phyloP scores from a whole-genome alignment of 768 basidiomycete genomes.

The Leccinum broughii region DNA sequence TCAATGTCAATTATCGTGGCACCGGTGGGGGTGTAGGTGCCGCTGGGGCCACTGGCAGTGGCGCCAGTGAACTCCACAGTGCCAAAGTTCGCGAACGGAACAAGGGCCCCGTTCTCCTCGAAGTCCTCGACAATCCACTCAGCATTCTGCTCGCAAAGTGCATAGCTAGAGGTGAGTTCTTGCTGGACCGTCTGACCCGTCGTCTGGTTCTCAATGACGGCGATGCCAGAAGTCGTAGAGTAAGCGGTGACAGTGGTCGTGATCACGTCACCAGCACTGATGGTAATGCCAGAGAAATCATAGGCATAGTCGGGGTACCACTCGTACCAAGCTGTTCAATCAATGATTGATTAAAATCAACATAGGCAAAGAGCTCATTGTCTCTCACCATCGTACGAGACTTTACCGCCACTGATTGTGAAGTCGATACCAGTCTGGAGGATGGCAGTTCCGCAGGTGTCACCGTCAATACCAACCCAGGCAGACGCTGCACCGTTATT shows the following conservation, averaged over 20 bases:
- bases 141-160: conserved; percentile 21
- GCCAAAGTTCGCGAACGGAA: conserved; percentile 18
- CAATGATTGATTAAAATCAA: neutral
- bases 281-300: conserved; percentile 5
- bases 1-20: conserved; percentile 16
- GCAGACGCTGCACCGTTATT: conserved; percentile 3
- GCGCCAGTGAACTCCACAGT: conserved; percentile 17
- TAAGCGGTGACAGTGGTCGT: conserved; percentile 17
- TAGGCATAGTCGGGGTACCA: conserved; percentile 24
- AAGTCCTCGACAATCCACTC: conserved; percentile 30
- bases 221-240: conserved; percentile 22
- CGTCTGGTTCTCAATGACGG: conserved; percentile 23
- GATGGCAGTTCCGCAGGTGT: conserved; percentile 4
- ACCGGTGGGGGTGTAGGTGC: conserved; percentile 13
- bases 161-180: conserved; percentile 10
- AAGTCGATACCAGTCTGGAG: conserved; percentile 20
- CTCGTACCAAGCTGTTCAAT: conserved; percentile 25
- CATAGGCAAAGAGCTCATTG: neutral
- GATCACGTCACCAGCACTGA: conserved; percentile 20
- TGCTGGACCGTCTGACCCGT: conserved; percentile 10
- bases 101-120: conserved; percentile 11
- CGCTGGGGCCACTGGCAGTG: conserved; percentile 8
- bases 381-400: conserved; percentile 12
- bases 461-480: conserved; percentile 23
- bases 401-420: neutral